These are phyloP conservation scores for Kurtzmaniella cleridarum DNA, from an alignment of 805 yeast species.

Conservation along the genomic window DNA sequence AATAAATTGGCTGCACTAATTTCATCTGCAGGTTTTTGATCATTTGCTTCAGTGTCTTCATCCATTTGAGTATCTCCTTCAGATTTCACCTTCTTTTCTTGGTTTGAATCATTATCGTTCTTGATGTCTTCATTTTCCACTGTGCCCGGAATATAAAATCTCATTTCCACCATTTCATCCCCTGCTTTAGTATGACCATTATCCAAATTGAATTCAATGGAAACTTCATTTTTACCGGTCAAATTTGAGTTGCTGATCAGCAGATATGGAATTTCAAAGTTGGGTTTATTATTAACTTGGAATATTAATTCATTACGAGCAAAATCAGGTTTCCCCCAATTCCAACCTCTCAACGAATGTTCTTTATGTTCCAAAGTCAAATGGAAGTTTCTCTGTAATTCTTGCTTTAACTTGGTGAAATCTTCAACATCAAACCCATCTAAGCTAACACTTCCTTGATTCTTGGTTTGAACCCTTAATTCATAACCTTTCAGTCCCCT, in stretches of 20 bases:
- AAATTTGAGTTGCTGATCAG: slow-evolving; percentile 79
- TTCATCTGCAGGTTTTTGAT: slow-evolving; percentile 33
- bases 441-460: slow-evolving; percentile 75
- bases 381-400: slow-evolving; percentile 70
- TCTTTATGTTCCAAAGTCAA: slow-evolving; percentile 76
- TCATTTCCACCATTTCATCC: slow-evolving; percentile 92
- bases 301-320: slow-evolving; percentile 89
- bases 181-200: slow-evolving; percentile 68
- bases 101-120: slow-evolving; percentile 21
- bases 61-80: slow-evolving; percentile 27
- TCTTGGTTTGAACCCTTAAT: slow-evolving; percentile 81
- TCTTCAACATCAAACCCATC: slow-evolving; percentile 93
- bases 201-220: slow-evolving; percentile 72
- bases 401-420: slow-evolving; percentile 73
- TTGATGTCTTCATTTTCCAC: slow-evolving; percentile 44
- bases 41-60: slow-evolving; percentile 18
- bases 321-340: slow-evolving; percentile 94
- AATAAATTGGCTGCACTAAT: slow-evolving; percentile 77
- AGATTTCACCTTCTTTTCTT: slow-evolving; percentile 19
- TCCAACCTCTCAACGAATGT: slow-evolving; percentile 97
- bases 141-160: slow-evolving; percentile 89
- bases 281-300: slow-evolving; percentile 80
- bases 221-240: slow-evolving; percentile 90
- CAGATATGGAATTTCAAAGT: slow-evolving; percentile 83
- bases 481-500: slow-evolving; percentile 92